phyloP scores from a whole-genome alignment of 192 early-diverging fungal species.

The Backusella morwellensis region DNA sequence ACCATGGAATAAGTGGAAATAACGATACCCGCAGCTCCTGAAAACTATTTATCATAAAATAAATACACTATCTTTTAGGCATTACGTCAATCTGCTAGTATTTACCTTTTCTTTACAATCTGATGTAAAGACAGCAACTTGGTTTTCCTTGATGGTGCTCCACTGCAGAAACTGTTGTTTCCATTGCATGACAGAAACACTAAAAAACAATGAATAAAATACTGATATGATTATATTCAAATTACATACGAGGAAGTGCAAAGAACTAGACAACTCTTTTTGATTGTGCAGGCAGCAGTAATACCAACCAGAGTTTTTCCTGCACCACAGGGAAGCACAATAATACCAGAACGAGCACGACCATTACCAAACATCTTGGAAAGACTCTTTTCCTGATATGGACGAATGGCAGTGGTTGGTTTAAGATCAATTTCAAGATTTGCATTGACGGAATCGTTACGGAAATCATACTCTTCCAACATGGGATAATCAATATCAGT shows the following conservation, averaged over 20 bases:
- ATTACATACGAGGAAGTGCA: constrained; percentile 74
- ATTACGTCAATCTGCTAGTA: not conserved
- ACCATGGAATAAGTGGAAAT: constrained; percentile 99
- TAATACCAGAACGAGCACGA: constrained; percentile 90
- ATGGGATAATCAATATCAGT: constrained; percentile 90
- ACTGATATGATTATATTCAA: not conserved
- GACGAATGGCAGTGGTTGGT: constrained; percentile 91
- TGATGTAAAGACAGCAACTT: constrained; percentile 94
- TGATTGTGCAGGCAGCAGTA: constrained; percentile 95
- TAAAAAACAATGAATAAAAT: constrained; percentile 24
- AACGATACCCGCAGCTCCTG: constrained; percentile 86
- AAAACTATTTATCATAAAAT: constrained; percentile 49
- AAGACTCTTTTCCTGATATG: constrained; percentile 85
- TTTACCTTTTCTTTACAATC: constrained; percentile 80
- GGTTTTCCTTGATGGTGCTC: constrained; percentile 89
- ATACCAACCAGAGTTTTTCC: constrained; percentile 99
- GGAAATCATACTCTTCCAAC: constrained; percentile 98
- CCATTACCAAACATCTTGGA: constrained; percentile 95
- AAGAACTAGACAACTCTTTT: constrained; percentile 90
- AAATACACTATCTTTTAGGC: not conserved
- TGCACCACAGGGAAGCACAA: constrained; percentile 97
- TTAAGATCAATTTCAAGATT: constrained; percentile 83
- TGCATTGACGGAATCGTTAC: constrained; percentile 62
- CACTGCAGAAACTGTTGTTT: constrained; percentile 95
- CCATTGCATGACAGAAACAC: constrained; percentile 98